These are phyloP conservation scores for Gamsiella multidivaricata DNA, from an alignment of 192 early-diverging fungal species.

Conservation along the genomic window DNA sequence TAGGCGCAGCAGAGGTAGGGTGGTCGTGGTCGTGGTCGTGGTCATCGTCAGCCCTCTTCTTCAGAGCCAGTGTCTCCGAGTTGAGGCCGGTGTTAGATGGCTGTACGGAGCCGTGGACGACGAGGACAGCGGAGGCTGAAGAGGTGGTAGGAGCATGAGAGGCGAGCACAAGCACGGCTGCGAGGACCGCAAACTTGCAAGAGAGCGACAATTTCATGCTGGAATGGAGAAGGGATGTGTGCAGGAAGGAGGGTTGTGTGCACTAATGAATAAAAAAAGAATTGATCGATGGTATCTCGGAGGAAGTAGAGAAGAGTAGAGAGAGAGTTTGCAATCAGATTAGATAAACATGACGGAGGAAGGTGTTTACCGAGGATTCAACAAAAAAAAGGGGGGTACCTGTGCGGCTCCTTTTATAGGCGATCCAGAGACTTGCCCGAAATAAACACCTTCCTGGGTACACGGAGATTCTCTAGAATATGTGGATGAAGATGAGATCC, in stretches of 20 bases:
- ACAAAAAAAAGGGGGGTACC: too few species aligned
- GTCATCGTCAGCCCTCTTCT: slow-evolving; percentile 22
- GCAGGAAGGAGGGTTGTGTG: too few species aligned
- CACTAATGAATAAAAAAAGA: too few species aligned
- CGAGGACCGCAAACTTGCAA: not conserved
- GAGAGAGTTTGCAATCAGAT: too few species aligned
- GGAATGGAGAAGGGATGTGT: not conserved
- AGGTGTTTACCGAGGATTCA: too few species aligned
- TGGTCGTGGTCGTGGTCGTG: slow-evolving; percentile 38
- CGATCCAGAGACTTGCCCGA: too few species aligned
- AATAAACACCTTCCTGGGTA: too few species aligned
- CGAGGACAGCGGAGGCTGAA: not conserved
- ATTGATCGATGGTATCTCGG: too few species aligned
- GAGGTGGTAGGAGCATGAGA: not conserved
- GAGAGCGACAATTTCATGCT: not conserved
- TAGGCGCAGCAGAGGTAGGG: not conserved
- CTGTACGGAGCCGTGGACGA: not conserved
- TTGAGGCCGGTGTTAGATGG: not conserved
- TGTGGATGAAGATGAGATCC: not conserved
- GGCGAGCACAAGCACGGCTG: not conserved
- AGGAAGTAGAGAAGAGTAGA: too few species aligned
- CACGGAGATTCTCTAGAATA: too few species aligned
- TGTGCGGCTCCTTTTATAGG: too few species aligned
- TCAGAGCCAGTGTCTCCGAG: not conserved
- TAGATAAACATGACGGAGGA: too few species aligned